phyloP scores from a whole-genome alignment of 345 rosid species.

The Acer saccharum region DNA sequence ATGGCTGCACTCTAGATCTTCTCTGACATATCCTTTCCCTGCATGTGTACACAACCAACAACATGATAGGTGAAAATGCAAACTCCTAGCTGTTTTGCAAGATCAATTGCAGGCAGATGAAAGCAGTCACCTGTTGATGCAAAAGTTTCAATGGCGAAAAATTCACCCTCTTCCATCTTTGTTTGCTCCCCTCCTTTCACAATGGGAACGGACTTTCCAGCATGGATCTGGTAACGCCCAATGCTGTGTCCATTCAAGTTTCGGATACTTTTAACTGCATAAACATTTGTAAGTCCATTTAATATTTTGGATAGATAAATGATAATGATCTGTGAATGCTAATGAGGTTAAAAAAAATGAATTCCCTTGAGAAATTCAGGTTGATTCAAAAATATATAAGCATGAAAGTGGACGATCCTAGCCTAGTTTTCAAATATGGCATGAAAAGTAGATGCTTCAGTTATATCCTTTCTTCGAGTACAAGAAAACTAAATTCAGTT shows the following conservation, averaged over 20 bases:
- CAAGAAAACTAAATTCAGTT: background rate
- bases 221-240: constrained; percentile 89
- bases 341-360: background rate
- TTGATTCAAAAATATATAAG: background rate
- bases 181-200: constrained; percentile 98
- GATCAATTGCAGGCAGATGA: constrained; percentile 13
- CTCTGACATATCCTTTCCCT: constrained; percentile 94
- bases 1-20: constrained; percentile 95
- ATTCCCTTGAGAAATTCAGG: background rate
- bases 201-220: constrained; percentile 92
- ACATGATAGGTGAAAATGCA: background rate
- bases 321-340: background rate
- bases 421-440: background rate
- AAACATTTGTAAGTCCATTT: constrained; percentile 5
- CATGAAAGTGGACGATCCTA: background rate
- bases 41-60: constrained; percentile 18
- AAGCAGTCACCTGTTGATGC: constrained; percentile 75
- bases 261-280: constrained; percentile 85
- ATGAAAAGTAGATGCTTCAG: background rate
- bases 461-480: background rate
- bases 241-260: constrained; percentile 91
- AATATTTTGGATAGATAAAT: background rate
- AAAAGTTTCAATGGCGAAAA: constrained; percentile 91
- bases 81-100: background rate
- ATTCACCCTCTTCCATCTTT: constrained; percentile 98